These are phyloP conservation scores for Panus rudis DNA, from an alignment of 768 basidiomycete species.

Conservation along the genomic window DNA sequence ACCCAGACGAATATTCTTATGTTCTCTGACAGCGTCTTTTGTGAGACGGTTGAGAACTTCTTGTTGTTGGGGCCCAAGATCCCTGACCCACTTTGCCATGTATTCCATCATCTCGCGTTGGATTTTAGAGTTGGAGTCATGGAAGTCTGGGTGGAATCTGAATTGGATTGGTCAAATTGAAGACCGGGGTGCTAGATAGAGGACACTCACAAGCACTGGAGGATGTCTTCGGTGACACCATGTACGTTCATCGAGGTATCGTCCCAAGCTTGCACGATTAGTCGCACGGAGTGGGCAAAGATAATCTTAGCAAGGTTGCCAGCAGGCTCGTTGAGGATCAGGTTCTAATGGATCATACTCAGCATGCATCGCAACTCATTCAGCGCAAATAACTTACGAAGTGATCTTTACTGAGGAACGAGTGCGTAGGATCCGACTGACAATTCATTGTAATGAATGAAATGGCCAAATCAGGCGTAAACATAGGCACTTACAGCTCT, in stretches of 20 bases:
- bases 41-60: conserved; percentile 49
- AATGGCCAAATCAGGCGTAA: neutral
- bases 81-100: conserved; percentile 55
- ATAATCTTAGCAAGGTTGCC: conserved; percentile 66
- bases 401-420: conserved; percentile 85
- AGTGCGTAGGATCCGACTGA: conserved; percentile 83
- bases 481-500: conserved; percentile 45
- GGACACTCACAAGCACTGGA: conserved; percentile 54
- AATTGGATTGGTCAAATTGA: neutral
- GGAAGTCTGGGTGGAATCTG: conserved; percentile 85
- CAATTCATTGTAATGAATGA: neutral
- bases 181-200: neutral
- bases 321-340: conserved; percentile 79
- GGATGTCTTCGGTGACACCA: conserved; percentile 50
- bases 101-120: conserved; percentile 73
- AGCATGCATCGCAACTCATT: neutral
- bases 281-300: conserved; percentile 57
- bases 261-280: conserved; percentile 81
- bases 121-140: conserved; percentile 51
- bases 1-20: conserved; percentile 58
- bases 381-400: conserved; percentile 45
- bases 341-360: conserved; percentile 41
- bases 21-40: conserved; percentile 62
- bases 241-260: conserved; percentile 53
- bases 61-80: conserved; percentile 39